These are phyloP conservation scores for cucumber (Cucumis sativus) DNA, from an alignment of 306 rosid species.

Conservation along the genomic window DNA sequence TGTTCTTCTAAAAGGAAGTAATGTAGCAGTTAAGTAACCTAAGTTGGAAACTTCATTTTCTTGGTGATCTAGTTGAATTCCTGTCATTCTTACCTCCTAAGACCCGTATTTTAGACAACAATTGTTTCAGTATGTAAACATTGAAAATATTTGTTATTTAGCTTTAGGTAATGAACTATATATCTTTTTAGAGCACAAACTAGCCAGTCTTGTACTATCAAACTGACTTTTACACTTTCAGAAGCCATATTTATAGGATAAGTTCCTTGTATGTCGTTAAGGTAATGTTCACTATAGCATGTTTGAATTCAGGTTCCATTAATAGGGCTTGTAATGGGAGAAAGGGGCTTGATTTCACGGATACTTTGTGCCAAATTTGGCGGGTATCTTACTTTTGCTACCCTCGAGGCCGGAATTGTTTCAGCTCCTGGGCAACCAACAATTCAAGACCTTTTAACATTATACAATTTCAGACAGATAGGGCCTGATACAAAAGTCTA, in stretches of 20 bases:
- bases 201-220: not conserved
- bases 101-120: not conserved
- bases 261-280: not conserved
- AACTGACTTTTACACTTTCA: not conserved
- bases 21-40: not conserved
- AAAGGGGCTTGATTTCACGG: slow-evolving; percentile 50
- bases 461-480: slow-evolving; percentile 53
- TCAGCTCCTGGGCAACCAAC: slow-evolving; percentile 64
- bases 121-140: not conserved
- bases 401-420: slow-evolving; percentile 28
- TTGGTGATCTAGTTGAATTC: not conserved
- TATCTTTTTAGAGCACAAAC: not conserved
- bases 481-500: slow-evolving; percentile 48
- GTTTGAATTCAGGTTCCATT: slow-evolving; percentile 7
- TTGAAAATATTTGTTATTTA: not conserved
- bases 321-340: slow-evolving; percentile 48
- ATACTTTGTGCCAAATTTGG: slow-evolving; percentile 55
- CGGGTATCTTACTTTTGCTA: slow-evolving; percentile 51
- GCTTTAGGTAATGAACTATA: not conserved
- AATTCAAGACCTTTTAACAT: slow-evolving; percentile 37
- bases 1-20: not conserved
- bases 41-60: not conserved
- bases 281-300: not conserved
- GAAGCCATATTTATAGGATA: not conserved
- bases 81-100: not conserved